A percentile compares a stretch with the other conserved stretches of the same genome.
phyloP scores from a whole-genome alignment of 768 basidiomycete genomes.

The Symmetrospora coprosmae region DNA sequence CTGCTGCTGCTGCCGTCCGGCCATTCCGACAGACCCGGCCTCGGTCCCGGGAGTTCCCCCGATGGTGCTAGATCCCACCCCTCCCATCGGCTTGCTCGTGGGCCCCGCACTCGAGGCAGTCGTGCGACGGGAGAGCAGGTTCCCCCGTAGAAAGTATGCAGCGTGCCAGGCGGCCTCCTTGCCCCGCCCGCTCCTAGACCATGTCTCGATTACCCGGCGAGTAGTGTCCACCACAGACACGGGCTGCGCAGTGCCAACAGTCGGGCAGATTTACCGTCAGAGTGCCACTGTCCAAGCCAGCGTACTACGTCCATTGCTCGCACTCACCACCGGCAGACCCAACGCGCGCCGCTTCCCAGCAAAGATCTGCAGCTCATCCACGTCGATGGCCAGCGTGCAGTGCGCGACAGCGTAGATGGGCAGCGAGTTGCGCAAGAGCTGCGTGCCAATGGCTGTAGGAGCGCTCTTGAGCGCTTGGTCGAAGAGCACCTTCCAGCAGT shows the following conservation, averaged over 20 bases:
- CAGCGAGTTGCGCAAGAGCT: constrained; percentile 30
- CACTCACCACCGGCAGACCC: constrained; percentile 26
- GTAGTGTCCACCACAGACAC: neutral
- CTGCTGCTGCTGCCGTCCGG: too few relatives aligned
- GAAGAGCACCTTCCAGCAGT: constrained; percentile 30
- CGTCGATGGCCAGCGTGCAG: constrained; percentile 31
- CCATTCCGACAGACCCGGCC: too few relatives aligned
- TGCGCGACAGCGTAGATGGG: constrained; percentile 31
- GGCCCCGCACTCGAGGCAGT: too few relatives aligned
- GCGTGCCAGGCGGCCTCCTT: constrained; percentile 30
- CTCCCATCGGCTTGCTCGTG: too few relatives aligned
- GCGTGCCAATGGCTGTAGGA: constrained; percentile 21
- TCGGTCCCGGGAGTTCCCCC: too few relatives aligned
- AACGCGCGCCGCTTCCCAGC: constrained; percentile 29
- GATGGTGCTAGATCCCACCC: too few relatives aligned
- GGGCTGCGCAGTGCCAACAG: neutral
- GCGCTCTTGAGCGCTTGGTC: constrained; percentile 28
- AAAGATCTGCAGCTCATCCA: constrained; percentile 32
- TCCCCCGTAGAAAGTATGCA: constrained; percentile 25
- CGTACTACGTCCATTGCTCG: constrained; percentile 24
- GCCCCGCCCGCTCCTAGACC: constrained; percentile 21
- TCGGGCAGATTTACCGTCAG: too few relatives aligned
- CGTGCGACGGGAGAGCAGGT: neutral
- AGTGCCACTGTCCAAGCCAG: too few relatives aligned
- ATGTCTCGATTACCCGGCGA: neutral